Percentiles rank a stretch among this genome's conserved stretches.
These are phyloP conservation scores for Picochlorum sp. DNA, from an alignment of 139 green algal species.

Conservation along the genomic window DNA sequence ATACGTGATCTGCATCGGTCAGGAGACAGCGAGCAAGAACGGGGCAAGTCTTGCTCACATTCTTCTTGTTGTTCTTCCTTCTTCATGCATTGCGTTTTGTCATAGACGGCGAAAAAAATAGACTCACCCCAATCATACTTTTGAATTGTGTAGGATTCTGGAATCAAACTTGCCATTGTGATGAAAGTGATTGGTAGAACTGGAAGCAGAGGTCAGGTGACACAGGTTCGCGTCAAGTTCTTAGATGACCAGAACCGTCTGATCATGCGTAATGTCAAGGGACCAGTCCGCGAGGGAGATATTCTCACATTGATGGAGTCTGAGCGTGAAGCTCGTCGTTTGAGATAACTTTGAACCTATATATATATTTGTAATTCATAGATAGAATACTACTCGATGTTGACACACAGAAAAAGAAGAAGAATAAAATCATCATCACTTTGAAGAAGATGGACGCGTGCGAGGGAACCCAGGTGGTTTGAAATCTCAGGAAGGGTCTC, in stretches of 20 bases:
- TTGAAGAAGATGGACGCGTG: background rate
- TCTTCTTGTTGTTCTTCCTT: too few species aligned
- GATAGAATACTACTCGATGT: background rate
- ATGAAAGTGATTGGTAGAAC: constrained; percentile 99
- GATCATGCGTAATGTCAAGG: constrained; percentile 99
- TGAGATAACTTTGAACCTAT: constrained; percentile 48
- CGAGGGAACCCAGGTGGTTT: constrained; percentile 3
- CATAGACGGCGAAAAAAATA: too few species aligned
- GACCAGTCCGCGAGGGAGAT: constrained; percentile 97
- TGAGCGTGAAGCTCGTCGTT: constrained; percentile 92
- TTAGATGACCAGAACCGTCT: constrained; percentile 95
- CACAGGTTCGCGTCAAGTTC: constrained; percentile 99
- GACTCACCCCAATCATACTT: too few species aligned
- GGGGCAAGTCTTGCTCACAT: background rate
- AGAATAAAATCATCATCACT: too few species aligned
- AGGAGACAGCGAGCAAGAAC: too few species aligned
- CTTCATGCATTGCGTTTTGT: too few species aligned
- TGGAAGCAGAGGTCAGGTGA: constrained; percentile 96
- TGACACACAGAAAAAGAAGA: too few species aligned
- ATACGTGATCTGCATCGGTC: too few species aligned
- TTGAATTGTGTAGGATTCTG: constrained; percentile 53
- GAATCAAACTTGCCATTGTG: constrained; percentile 96
- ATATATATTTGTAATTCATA: constrained; percentile 1
- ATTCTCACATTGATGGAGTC: constrained; percentile 98
- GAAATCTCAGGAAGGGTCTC: constrained; percentile 58